These are phyloP conservation scores for Aspergillus sp. DNA, from an alignment of 2,329 filamentous ascomycete species.

Conservation along the genomic window DNA sequence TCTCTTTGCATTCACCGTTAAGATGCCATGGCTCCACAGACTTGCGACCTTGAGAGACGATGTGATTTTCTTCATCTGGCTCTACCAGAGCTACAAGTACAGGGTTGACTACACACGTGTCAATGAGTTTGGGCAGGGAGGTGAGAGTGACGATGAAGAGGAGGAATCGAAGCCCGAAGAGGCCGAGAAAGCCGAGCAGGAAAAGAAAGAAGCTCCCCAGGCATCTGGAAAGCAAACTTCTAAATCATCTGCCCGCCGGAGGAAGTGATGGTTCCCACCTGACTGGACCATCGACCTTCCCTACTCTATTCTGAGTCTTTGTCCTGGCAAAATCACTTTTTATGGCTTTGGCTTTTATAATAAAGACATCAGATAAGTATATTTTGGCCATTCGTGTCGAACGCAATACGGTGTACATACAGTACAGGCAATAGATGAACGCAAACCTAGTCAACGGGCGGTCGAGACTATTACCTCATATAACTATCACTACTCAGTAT, in stretches of 20 bases:
- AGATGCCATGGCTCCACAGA: slow-evolving; percentile 94
- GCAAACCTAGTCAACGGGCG: not conserved
- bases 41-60: slow-evolving; percentile 92
- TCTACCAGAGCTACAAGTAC: slow-evolving; percentile 94
- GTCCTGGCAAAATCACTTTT: not conserved
- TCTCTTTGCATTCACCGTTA: slow-evolving; percentile 97
- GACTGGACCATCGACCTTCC: not conserved
- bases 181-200: slow-evolving; percentile 4
- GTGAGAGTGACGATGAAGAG: slow-evolving; percentile 73
- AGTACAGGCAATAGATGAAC: not conserved
- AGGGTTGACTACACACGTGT: slow-evolving; percentile 86
- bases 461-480: not conserved
- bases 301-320: not conserved
- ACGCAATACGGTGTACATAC: not conserved
- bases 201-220: slow-evolving; percentile 18
- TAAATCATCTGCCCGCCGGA: slow-evolving; percentile 33
- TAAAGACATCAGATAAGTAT: not conserved
- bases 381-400: not conserved
- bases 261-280: slow-evolving; percentile 25
- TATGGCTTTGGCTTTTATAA: not conserved
- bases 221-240: slow-evolving; percentile 30
- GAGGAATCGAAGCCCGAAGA: slow-evolving; percentile 9
- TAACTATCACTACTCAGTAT: not conserved
- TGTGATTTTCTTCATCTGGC: slow-evolving; percentile 95
- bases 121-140: slow-evolving; percentile 97